A percentile compares a stretch with the other conserved stretches of the same genome.
Evolutionary conservation across 257 asterid genomes (phyloP).

Genomic region (Coffea canephora): DNA sequence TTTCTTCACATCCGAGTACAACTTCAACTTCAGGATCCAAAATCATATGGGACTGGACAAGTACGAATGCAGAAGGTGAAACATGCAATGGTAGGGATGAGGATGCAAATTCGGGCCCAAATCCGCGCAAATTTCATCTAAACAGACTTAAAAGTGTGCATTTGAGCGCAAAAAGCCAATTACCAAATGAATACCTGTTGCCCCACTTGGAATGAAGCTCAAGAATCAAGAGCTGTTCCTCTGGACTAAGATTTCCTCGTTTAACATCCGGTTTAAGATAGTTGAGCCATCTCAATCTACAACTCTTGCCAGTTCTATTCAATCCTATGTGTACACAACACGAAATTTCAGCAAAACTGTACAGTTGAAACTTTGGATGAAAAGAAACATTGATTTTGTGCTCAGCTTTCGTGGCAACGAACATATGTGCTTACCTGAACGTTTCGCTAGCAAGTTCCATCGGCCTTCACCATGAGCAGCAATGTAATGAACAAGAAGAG

Average conservation of each 20-base stretch:
- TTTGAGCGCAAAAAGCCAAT: too few species aligned
- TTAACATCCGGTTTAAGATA: constrained; percentile 43
- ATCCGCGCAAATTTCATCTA: too few species aligned
- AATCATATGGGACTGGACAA: too few species aligned
- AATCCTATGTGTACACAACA: constrained; percentile 18
- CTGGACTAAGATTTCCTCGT: constrained; percentile 36
- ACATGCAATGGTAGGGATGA: too few species aligned
- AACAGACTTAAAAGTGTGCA: too few species aligned
- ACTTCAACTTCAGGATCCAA: neutral
- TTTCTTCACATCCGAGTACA: neutral
- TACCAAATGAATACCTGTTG: constrained; percentile 25
- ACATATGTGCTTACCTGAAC: constrained; percentile 25
- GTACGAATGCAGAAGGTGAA: too few species aligned
- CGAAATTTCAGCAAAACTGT: too few species aligned
- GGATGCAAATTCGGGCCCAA: too few species aligned
- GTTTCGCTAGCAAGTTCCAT: constrained; percentile 35
- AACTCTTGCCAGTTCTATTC: constrained; percentile 44
- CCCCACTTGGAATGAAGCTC: constrained; percentile 42
- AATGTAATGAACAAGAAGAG: constrained; percentile 32
- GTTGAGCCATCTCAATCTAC: constrained; percentile 46
- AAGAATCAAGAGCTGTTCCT: constrained; percentile 39
- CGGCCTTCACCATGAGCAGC: constrained; percentile 42
- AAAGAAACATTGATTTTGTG: too few species aligned
- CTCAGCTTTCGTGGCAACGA: too few species aligned
- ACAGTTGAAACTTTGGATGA: too few species aligned